Evolutionary conservation across 345 rosid genomes (phyloP).

Genomic region (Populus davidiana): DNA sequence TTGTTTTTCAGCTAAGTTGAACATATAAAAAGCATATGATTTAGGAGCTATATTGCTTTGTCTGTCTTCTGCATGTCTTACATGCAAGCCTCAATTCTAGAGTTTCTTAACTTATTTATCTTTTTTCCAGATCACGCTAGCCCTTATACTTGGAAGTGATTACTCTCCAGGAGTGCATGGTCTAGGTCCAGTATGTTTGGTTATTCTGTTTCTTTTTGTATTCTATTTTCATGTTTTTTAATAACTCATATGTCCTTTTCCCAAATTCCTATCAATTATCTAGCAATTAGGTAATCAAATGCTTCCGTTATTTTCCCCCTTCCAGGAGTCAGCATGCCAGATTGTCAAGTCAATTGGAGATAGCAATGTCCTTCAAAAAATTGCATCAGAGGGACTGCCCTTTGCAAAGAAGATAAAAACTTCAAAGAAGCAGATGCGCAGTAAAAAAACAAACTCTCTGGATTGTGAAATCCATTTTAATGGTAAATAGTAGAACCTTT

Average conservation of each 20-base stretch:
- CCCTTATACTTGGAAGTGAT: slow-evolving; percentile 88
- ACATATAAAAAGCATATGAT: not conserved
- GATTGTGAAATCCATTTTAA: slow-evolving; percentile 29
- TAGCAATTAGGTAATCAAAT: not conserved
- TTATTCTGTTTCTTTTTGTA: slow-evolving; percentile 18
- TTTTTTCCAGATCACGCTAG: slow-evolving; percentile 62
- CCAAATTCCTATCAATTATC: not conserved
- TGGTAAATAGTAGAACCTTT: slow-evolving; percentile 33
- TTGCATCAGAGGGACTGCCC: slow-evolving; percentile 56
- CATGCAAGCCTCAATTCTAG: not conserved
- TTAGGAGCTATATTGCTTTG: not conserved
- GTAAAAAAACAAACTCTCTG: slow-evolving; percentile 18
- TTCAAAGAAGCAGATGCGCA: slow-evolving; percentile 46
- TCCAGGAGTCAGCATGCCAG: slow-evolving; percentile 78
- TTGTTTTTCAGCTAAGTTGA: not conserved
- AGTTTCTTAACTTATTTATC: not conserved
- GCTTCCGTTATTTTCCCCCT: slow-evolving; percentile 13
- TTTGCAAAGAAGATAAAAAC: slow-evolving; percentile 45
- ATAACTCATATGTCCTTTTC: not conserved
- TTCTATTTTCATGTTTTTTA: not conserved
- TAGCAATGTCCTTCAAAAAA: slow-evolving; percentile 48
- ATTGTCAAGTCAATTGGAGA: slow-evolving; percentile 73
- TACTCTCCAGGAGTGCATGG: slow-evolving; percentile 81
- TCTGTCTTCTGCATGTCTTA: too few relatives aligned
- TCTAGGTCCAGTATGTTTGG: slow-evolving; percentile 64